Evolutionary conservation across 2,329 filamentous ascomycete species (phyloP).

Genomic region (Cercospora brassicicola): DNA sequence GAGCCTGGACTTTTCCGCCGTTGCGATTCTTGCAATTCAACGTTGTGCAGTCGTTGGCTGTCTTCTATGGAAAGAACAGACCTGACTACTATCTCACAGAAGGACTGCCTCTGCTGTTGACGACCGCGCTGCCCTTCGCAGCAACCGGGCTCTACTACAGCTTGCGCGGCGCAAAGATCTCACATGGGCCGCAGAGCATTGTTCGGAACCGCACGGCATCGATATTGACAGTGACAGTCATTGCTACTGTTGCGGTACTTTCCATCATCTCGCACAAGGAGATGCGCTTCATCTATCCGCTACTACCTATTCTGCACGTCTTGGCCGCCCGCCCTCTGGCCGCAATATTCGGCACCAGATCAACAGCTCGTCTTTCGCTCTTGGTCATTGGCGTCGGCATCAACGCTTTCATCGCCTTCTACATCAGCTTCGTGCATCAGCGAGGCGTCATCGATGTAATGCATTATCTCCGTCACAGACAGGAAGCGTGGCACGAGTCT

Average conservation of each 20-base stretch:
- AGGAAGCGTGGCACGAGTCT: constrained; percentile 29
- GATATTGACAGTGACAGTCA: constrained; percentile 57
- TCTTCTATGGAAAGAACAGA: constrained; percentile 89
- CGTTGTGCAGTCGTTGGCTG: constrained; percentile 77
- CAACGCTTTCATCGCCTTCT: constrained; percentile 71
- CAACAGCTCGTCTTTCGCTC: constrained; percentile 52
- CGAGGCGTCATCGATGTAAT: constrained; percentile 75
- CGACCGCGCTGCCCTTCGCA: constrained; percentile 76
- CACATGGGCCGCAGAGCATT: not conserved
- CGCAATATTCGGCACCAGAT: constrained; percentile 59
- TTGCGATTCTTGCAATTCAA: constrained; percentile 90
- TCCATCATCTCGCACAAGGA: constrained; percentile 92
- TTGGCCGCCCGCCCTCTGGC: constrained; percentile 69
- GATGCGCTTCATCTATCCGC: constrained; percentile 91
- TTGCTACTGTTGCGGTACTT: constrained; percentile 62
- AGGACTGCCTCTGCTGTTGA: constrained; percentile 82
- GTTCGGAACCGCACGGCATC: constrained; percentile 36
- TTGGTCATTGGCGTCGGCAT: constrained; percentile 56
- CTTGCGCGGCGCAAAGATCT: not conserved
- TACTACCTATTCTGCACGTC: constrained; percentile 82
- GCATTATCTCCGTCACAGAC: constrained; percentile 68
- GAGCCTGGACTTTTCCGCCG: constrained; percentile 82
- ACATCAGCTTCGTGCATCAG: constrained; percentile 76
- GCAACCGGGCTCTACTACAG: constrained; percentile 61
- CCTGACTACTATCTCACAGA: constrained; percentile 93